Evolutionary conservation across 2,329 filamentous ascomycete genomes (phyloP).

Genomic region (Cryphonectria parasitica): DNA sequence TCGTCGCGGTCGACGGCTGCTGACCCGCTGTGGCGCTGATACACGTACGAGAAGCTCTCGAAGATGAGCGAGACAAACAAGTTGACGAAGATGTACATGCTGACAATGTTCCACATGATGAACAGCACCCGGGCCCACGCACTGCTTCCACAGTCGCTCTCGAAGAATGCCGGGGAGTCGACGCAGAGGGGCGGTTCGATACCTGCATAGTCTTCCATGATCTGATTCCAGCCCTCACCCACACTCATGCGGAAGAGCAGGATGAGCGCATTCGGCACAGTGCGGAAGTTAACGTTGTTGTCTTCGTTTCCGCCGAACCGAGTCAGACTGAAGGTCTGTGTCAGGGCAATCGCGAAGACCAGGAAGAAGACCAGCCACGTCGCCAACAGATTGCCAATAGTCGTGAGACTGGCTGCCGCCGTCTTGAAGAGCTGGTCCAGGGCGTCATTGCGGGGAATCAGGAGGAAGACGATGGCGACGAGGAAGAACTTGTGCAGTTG

Average conservation of each 20-base stretch:
- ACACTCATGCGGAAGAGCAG: constrained; percentile 91
- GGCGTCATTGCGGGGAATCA: constrained; percentile 96
- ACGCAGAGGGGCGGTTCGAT: constrained; percentile 84
- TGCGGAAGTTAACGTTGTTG: constrained; percentile 88
- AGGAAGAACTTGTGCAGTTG: constrained; percentile 94
- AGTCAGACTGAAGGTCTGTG: constrained; percentile 93
- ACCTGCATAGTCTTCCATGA: constrained; percentile 93
- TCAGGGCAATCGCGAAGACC: constrained; percentile 94
- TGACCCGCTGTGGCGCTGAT: constrained; percentile 92
- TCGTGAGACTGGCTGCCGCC: constrained; percentile 86
- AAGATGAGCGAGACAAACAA: constrained; percentile 98
- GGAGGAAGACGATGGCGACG: constrained; percentile 82
- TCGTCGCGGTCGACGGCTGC: constrained; percentile 90
- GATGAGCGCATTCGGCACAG: constrained; percentile 90
- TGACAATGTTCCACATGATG: constrained; percentile 97
- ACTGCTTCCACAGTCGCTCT: constrained; percentile 90
- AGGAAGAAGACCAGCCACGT: constrained; percentile 98
- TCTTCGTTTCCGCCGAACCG: constrained; percentile 76
- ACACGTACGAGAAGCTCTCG: constrained; percentile 99
- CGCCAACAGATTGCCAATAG: constrained; percentile 88
- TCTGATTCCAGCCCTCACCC: constrained; percentile 93
- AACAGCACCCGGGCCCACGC: constrained; percentile 89
- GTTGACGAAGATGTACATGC: constrained; percentile 99
- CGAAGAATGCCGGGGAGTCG: constrained; percentile 70
- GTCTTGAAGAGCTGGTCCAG: constrained; percentile 99